phyloP scores from a whole-genome alignment of 306 rosid genomes.

The Acacia acuminata region DNA sequence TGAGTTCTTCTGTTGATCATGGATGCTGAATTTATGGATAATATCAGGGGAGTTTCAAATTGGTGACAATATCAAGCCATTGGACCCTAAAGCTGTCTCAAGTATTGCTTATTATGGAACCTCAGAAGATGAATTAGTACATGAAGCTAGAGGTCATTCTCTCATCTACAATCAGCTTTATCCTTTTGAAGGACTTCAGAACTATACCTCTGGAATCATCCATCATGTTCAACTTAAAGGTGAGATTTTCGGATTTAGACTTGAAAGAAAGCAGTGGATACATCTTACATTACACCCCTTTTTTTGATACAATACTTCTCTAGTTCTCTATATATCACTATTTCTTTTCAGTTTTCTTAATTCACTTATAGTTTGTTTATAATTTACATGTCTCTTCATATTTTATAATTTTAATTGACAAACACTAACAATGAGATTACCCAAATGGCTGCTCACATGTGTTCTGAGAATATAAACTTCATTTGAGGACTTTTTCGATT shows the following conservation, averaged over 20 bases:
- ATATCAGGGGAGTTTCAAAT: slow-evolving; percentile 78
- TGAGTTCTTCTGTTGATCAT: slow-evolving; percentile 13
- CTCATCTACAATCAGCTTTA: slow-evolving; percentile 74
- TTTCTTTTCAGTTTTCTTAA: neutral
- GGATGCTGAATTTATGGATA: neutral
- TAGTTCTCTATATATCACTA: neutral
- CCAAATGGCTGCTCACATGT: neutral
- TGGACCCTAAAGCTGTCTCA: slow-evolving; percentile 62
- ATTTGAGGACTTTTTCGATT: neutral
- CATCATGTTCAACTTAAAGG: slow-evolving; percentile 84
- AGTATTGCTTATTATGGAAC: slow-evolving; percentile 66
- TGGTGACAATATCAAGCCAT: slow-evolving; percentile 62
- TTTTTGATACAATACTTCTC: neutral
- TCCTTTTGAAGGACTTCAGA: slow-evolving; percentile 81
- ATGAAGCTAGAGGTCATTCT: slow-evolving; percentile 66
- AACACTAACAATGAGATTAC: neutral
- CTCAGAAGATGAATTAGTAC: slow-evolving; percentile 39
- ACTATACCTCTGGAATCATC: slow-evolving; percentile 88
- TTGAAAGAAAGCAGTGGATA: neutral
- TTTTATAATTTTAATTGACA: neutral
- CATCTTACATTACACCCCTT: neutral
- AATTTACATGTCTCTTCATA: neutral
- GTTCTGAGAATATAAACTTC: neutral
- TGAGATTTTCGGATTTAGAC: slow-evolving; percentile 17
- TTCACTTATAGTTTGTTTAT: neutral